phyloP scores from a whole-genome alignment of 306 rosid species.

The Prunus padus region DNA sequence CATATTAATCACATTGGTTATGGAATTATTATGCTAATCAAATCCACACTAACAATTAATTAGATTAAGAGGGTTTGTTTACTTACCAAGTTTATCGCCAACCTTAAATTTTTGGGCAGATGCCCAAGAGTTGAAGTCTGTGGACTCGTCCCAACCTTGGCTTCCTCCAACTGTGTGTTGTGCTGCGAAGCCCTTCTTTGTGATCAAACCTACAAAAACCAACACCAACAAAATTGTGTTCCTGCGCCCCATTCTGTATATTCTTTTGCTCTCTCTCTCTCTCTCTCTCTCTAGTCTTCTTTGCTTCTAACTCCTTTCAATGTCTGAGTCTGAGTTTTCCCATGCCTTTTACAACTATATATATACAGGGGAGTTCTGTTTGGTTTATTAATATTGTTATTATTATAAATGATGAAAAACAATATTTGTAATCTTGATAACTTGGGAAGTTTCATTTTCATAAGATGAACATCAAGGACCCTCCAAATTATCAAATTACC shows the following conservation, averaged over 20 bases:
- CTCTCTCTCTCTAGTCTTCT: neutral
- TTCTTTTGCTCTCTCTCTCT: too few species aligned
- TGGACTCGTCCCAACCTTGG: slow-evolving; percentile 88
- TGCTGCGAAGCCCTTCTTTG: slow-evolving; percentile 37
- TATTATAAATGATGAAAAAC: neutral
- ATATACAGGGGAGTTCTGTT: slow-evolving; percentile 5
- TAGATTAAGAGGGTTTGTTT: neutral
- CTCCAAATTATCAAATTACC: neutral
- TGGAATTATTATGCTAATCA: neutral
- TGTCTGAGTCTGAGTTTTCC: neutral
- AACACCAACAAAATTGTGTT: slow-evolving; percentile 48
- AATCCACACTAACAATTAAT: neutral
- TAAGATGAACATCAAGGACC: slow-evolving; percentile 1
- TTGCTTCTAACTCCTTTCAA: slow-evolving; percentile 1
- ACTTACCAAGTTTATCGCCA: slow-evolving; percentile 85
- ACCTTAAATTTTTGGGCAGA: slow-evolving; percentile 69
- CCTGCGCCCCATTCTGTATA: slow-evolving; percentile 49
- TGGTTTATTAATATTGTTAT: neutral
- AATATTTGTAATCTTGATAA: neutral
- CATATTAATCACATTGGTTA: neutral
- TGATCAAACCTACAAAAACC: slow-evolving; percentile 31
- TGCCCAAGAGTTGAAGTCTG: slow-evolving; percentile 67
- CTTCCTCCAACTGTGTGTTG: slow-evolving; percentile 79
- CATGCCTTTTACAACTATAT: slow-evolving; percentile 2
- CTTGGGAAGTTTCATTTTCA: neutral